Evolutionary conservation across 2,329 filamentous ascomycete genomes (phyloP).

Genomic region (Botrytis fragariae): DNA sequence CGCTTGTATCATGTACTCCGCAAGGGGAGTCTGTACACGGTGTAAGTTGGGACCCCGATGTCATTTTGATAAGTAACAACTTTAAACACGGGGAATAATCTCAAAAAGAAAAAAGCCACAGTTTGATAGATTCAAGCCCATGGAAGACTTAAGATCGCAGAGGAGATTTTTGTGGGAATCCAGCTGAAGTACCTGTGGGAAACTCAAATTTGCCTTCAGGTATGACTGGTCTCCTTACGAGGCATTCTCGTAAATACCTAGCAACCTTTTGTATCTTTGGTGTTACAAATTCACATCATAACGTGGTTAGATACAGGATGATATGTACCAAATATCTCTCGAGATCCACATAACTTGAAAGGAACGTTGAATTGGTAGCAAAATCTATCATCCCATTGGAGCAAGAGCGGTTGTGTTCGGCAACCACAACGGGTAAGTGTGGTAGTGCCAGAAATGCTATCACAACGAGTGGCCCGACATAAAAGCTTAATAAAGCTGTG

Average conservation of each 20-base stretch:
- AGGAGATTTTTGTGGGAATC: neutral
- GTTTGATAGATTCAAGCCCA: neutral
- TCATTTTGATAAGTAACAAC: neutral
- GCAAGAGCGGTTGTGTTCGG: neutral
- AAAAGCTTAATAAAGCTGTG: conserved; percentile 1
- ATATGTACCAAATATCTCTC: neutral
- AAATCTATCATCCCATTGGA: neutral
- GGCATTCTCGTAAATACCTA: neutral
- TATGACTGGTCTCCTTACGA: neutral
- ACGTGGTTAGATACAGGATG: neutral
- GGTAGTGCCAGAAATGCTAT: neutral
- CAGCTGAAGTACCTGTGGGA: neutral
- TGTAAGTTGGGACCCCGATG: neutral
- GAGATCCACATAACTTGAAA: neutral
- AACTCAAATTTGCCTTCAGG: neutral
- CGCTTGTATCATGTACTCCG: neutral
- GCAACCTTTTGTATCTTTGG: neutral
- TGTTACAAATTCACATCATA: neutral
- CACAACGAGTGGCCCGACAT: neutral
- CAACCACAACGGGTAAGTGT: neutral
- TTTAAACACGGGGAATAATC: neutral
- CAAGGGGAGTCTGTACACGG: neutral
- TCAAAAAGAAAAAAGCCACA: neutral
- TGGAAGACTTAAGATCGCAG: neutral
- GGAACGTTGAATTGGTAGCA: neutral